Evolutionary conservation across 2,329 filamentous ascomycete genomes (phyloP).

Genomic region (Lasiodiplodia citricola): DNA sequence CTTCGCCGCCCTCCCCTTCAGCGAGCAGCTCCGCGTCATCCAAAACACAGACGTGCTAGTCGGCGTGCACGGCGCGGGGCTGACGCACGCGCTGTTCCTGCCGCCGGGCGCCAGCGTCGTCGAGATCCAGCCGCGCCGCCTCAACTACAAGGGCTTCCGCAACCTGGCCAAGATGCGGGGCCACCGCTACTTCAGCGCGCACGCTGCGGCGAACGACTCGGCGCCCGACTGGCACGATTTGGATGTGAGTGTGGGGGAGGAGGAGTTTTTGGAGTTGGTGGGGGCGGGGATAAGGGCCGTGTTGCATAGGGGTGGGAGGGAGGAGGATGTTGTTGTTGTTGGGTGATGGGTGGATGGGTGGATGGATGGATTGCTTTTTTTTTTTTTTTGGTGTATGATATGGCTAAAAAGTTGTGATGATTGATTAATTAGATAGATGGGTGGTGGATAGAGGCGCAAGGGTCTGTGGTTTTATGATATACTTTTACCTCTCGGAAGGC

Average conservation of each 20-base stretch:
- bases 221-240: background rate
- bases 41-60: slow-evolving; percentile 50
- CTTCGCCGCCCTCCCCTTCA: slow-evolving; percentile 46
- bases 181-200: slow-evolving; percentile 46
- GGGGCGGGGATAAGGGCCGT: background rate
- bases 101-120: slow-evolving; percentile 43
- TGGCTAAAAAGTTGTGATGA: too few species aligned
- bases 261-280: background rate
- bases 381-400: too few species aligned
- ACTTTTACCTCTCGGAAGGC: too few species aligned
- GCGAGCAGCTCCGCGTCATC: slow-evolving; percentile 43
- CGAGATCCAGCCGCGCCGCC: slow-evolving; percentile 49
- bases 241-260: background rate
- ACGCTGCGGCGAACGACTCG: slow-evolving; percentile 33
- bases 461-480: too few species aligned
- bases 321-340: background rate
- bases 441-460: too few species aligned
- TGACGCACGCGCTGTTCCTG: slow-evolving; percentile 52
- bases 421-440: too few species aligned
- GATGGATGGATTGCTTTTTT: too few species aligned
- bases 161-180: slow-evolving; percentile 49
- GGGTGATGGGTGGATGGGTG: too few species aligned
- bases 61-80: slow-evolving; percentile 52
- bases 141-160: slow-evolving; percentile 48
- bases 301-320: background rate